These are phyloP conservation scores for Brassica cretica DNA, from an alignment of 345 rosid genomes.

Conservation along the genomic window DNA sequence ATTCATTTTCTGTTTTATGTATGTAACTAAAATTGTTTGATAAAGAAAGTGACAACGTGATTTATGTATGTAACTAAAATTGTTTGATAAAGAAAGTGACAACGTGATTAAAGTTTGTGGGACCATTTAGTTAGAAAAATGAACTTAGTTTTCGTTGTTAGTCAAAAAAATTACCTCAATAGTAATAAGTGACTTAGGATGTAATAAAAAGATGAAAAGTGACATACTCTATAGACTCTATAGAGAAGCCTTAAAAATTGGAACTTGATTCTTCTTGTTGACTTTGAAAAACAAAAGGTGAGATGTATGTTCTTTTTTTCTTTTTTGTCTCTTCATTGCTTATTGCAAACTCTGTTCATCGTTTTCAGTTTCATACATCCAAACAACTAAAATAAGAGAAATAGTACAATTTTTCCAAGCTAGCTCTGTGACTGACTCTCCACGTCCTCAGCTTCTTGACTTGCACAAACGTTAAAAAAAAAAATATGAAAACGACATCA, in stretches of 20 bases:
- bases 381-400: constrained; percentile 31
- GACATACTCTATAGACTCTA: too few relatives aligned
- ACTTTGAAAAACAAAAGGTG: not conserved
- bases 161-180: too few relatives aligned
- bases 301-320: not conserved
- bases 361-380: constrained; percentile 27
- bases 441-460: constrained; percentile 21
- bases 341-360: constrained; percentile 34
- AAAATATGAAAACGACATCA: constrained; percentile 27
- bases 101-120: too few relatives aligned
- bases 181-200: too few relatives aligned
- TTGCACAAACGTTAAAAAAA: constrained; percentile 11
- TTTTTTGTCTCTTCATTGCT: constrained; percentile 36
- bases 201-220: not conserved
- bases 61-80: too few relatives aligned
- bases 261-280: constrained; percentile 21
- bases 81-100: too few relatives aligned
- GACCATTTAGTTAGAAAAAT: too few relatives aligned
- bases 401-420: constrained; percentile 17
- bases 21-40: too few relatives aligned
- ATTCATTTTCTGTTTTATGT: too few relatives aligned
- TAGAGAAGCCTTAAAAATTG: not conserved
- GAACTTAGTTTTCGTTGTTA: too few relatives aligned
- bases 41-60: too few relatives aligned
- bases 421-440: constrained; percentile 18